These are phyloP conservation scores for Flaveria sonorensis DNA, from an alignment of 129 eudicot species.

Conservation along the genomic window DNA sequence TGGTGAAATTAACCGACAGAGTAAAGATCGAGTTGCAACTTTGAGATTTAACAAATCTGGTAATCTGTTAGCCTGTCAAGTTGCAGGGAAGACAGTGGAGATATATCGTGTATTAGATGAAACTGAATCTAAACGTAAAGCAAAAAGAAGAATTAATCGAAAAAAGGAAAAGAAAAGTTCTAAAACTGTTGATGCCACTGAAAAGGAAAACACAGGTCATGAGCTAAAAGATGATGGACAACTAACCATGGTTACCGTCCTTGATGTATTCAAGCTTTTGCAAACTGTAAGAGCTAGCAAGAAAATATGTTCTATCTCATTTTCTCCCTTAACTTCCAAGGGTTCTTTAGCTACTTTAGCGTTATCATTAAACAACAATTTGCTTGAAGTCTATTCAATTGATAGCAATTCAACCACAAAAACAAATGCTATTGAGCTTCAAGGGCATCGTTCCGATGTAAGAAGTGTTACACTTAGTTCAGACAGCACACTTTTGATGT, in stretches of 20 bases:
- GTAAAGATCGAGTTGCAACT: constrained; percentile 82
- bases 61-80: constrained; percentile 85
- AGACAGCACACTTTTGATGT: constrained; percentile 82
- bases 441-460: constrained; percentile 93
- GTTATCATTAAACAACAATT: constrained; percentile 77
- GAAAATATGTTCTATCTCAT: constrained; percentile 84
- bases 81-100: constrained; percentile 89
- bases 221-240: constrained; percentile 45
- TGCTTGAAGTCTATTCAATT: constrained; percentile 69
- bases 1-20: constrained; percentile 89
- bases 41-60: constrained; percentile 80
- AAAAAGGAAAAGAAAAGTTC: constrained; percentile 79
- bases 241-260: constrained; percentile 49
- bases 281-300: constrained; percentile 76
- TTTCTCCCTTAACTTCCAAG: constrained; percentile 70
- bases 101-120: constrained; percentile 82
- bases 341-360: constrained; percentile 70
- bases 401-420: constrained; percentile 50
- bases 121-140: constrained; percentile 84
- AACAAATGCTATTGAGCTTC: constrained; percentile 69
- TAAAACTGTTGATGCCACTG: constrained; percentile 50
- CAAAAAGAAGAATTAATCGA: constrained; percentile 76
- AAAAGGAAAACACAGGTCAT: constrained; percentile 40
- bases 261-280: constrained; percentile 80
- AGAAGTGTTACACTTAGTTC: constrained; percentile 95